Base-by-base conservation (phyloP, 495 filamentous ascomycete genomes). In the Penicillium pancosmium region DNA sequence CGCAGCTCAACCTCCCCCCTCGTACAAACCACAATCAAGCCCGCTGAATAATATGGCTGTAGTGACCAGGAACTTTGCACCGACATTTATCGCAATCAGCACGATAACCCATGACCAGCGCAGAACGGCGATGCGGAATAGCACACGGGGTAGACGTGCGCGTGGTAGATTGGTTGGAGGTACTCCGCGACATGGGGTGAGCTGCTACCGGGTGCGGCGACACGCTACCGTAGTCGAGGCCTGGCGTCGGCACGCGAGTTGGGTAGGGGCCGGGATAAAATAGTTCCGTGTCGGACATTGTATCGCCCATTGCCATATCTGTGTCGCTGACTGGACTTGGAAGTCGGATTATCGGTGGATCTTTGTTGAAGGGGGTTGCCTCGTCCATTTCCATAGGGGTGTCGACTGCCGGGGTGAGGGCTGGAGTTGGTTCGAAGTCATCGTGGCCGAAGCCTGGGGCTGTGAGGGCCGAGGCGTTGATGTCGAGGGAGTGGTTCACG, bases 11-110 rank as follows among this genome's bases (percentile, higher is more conserved):
- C 41, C 16, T n/a, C 13, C 27, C 8, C 0, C 8, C 27, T 31
- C 27, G 27, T 9, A 31, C 15, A 8, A 16, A 3, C 41, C 41
- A 47, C 19, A 2, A 48, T 48, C 46, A 48, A 25, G 21, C 46
- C 19, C 46, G 18, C 46, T 48, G 65, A 38, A 91, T 83, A 48
- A 93, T 92, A 72, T 96, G 92, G 64, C 88, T 92, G 64, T 92
- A 93, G 71, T 96, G 92, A 0, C 92, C 91, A 0, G 91, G 91
- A 31, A 93, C 87, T 70, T 85, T 88, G 63, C 79, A 78, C 51
- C 80, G 82, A 70, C 92, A 96, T 74, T 93, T 93, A 54, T 92
- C 90, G 72, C 92, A 96, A 70, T 93, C 90, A 12, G 87, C 84
- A 41, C 91, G 80, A 73, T 88, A 94, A 18, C 92, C 92, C 86